phyloP scores from a whole-genome alignment of 768 basidiomycete genomes.

The Suillus occidentalis region DNA sequence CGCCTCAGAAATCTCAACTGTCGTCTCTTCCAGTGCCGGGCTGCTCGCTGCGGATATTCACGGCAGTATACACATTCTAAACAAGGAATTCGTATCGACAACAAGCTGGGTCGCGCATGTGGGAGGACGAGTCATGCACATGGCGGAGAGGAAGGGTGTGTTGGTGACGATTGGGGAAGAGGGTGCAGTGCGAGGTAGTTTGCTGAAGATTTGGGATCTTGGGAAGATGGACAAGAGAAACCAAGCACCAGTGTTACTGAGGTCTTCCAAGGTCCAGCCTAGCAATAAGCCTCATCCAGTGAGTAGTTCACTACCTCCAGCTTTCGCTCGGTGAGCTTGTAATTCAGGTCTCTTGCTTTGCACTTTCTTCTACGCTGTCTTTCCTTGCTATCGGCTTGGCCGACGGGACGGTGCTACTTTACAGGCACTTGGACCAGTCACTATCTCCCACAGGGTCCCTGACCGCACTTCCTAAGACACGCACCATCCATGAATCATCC shows the following conservation, averaged over 20 bases:
- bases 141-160: slow-evolving; percentile 78
- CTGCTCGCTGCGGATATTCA: slow-evolving; percentile 83
- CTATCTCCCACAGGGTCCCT: slow-evolving; percentile 64
- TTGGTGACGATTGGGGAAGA: slow-evolving; percentile 95
- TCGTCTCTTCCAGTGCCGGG: slow-evolving; percentile 62
- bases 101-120: slow-evolving; percentile 81
- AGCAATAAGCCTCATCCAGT: slow-evolving; percentile 81
- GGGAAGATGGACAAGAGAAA: slow-evolving; percentile 66
- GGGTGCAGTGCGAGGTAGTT: slow-evolving; percentile 58
- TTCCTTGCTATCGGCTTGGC: slow-evolving; percentile 93
- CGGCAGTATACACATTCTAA: slow-evolving; percentile 77
- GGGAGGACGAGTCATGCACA: slow-evolving; percentile 80
- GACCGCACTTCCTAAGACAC: slow-evolving; percentile 83
- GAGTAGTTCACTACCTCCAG: slow-evolving; percentile 14
- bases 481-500: slow-evolving; percentile 78
- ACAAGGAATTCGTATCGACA: slow-evolving; percentile 67
- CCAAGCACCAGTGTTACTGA: slow-evolving; percentile 60
- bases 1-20: slow-evolving; percentile 72
- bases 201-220: slow-evolving; percentile 91
- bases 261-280: slow-evolving; percentile 75
- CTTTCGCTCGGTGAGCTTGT: slow-evolving; percentile 4
- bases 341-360: slow-evolving; percentile 70
- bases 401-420: slow-evolving; percentile 90
- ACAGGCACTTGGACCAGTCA: slow-evolving; percentile 90
- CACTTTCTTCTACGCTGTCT: slow-evolving; percentile 72